These are phyloP conservation scores for Alternaria longipes DNA, from an alignment of 2,329 filamentous ascomycete species.

Conservation along the genomic window DNA sequence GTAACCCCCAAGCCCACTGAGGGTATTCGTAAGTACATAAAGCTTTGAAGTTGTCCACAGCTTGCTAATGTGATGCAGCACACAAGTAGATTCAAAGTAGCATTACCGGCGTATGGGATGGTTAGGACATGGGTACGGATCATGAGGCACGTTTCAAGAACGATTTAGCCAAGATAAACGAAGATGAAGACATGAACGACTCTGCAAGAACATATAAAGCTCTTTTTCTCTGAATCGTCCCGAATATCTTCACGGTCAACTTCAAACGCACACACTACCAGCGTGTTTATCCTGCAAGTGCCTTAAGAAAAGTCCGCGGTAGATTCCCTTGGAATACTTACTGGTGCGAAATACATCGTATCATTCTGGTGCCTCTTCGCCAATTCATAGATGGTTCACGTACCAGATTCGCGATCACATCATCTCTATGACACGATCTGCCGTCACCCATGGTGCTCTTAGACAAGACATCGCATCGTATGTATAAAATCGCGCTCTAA, in stretches of 20 bases:
- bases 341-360: background rate
- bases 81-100: slow-evolving; percentile 33
- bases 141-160: slow-evolving; percentile 24
- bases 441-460: slow-evolving; percentile 39
- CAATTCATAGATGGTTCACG: background rate
- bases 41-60: background rate
- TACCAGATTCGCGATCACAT: background rate
- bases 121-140: slow-evolving; percentile 4
- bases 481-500: slow-evolving; percentile 29
- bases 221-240: background rate
- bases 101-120: slow-evolving; percentile 23
- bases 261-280: background rate
- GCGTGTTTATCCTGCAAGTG: background rate
- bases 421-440: background rate
- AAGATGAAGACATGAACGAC: slow-evolving; percentile 4
- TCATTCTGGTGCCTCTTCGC: background rate
- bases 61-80: slow-evolving; percentile 22
- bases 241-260: background rate
- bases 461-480: background rate
- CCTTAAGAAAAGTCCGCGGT: background rate
- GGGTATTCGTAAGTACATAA: slow-evolving; percentile 59
- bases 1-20: slow-evolving; percentile 68
- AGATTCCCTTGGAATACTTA: background rate
- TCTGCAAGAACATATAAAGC: background rate
- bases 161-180: background rate